Evolutionary conservation across 305 asterid species (phyloP), one percentile per base, ranked within the genome.

Genomic region (Fraxinus paxiana): DNA sequence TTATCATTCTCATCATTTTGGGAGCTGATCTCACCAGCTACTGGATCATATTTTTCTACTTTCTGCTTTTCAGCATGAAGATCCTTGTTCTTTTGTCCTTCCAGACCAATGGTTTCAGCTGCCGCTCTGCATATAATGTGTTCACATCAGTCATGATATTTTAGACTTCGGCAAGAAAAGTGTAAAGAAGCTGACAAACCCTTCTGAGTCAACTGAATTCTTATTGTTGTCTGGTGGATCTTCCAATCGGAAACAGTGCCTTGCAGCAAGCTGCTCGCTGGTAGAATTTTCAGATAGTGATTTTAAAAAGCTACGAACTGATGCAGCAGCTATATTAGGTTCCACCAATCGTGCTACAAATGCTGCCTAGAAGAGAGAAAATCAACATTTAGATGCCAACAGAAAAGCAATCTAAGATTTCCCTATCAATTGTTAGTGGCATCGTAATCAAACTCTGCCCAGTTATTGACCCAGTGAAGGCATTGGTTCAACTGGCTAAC

Each of bases 201-300:
- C 89, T 78, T 90, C 92, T 7, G 90, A 56, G 77, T 82, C 84
- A 37, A 82, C 77, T 72, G 86, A 73, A 76, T 82, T 80, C 82
- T 84, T 88, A 81, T 86, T 85, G 77, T 90, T 94, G 76, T 86
- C 91, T 56, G 97, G 92, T 78, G 99, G 99, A 88, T 96, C 97
- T 88, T 96, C 96, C 90, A 96, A 82, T 81, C 87, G 82, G 86
- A 92, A 93, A 87, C 98, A 94, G 85, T 96, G 93, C 86, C 98
- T 89, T 61, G 92, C 92, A 78, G 99, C 98, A 17, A 96, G 90
- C 81, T 92, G 93, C 80, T 92, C 93, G 34, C 98, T 87, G 75
- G 97, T 83, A 80, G 84, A 84, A 84, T 87, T 82, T 78, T 87
- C 87, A 63, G 92, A 86, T 72, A 91, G 79, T 77, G 88, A 87